Percentiles rank a stretch among this genome's conserved stretches.
These are phyloP conservation scores for Pouteria glomerata DNA, from an alignment of 148 eudicot genomes.

Conservation along the genomic window DNA sequence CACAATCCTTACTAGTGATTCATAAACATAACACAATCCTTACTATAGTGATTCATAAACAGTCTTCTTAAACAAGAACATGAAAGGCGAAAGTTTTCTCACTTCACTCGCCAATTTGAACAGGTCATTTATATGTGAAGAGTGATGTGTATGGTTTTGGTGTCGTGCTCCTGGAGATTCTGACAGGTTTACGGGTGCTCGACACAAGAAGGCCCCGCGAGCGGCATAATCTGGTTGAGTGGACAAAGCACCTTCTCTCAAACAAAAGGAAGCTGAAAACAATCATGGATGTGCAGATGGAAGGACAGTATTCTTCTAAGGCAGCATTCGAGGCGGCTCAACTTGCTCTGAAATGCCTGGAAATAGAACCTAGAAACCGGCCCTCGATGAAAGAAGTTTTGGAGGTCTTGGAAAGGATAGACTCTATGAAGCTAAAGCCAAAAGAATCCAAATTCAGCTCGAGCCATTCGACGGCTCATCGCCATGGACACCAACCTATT, in stretches of 20 bases:
- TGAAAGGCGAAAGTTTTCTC: too few relatives aligned
- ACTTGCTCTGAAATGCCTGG: slow-evolving; percentile 12
- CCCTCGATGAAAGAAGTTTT: slow-evolving; percentile 19
- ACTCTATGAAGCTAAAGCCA: neutral
- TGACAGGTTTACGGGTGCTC: slow-evolving; percentile 3
- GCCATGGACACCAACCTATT: neutral
- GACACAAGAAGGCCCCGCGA: neutral
- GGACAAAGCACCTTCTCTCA: slow-evolving; percentile 5
- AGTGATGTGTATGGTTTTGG: slow-evolving; percentile 16
- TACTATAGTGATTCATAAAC: too few relatives aligned
- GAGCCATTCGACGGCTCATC: neutral
- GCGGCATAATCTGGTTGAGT: slow-evolving; percentile 4
- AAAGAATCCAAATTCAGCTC: neutral
- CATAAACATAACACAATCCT: too few relatives aligned
- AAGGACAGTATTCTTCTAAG: neutral
- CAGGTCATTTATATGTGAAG: slow-evolving; percentile 14
- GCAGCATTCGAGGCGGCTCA: slow-evolving; percentile 12
- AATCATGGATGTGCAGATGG: slow-evolving; percentile 4
- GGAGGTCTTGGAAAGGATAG: slow-evolving; percentile 10
- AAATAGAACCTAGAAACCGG: slow-evolving; percentile 2
- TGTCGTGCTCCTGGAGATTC: slow-evolving; percentile 8
- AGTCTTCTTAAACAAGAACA: too few relatives aligned
- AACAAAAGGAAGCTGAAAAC: neutral
- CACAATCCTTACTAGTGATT: neutral
- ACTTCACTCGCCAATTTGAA: neutral